Evolutionary conservation across 352 stramenopile species (phyloP).

Genomic region (Aphanomyces cochlioides): DNA sequence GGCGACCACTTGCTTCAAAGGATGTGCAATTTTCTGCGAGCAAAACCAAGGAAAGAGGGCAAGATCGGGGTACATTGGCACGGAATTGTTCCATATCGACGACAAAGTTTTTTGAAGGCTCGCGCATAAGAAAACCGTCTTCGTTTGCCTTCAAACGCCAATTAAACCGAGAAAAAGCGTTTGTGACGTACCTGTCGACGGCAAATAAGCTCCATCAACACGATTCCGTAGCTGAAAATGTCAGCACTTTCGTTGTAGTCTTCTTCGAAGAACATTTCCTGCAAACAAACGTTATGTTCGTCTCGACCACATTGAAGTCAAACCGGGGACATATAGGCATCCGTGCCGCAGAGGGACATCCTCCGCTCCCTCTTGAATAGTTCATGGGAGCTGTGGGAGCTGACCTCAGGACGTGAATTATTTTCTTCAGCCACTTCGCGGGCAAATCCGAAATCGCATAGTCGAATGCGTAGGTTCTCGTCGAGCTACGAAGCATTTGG

Average conservation of each 20-base stretch:
- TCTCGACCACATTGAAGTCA: not conserved
- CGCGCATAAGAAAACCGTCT: constrained; percentile 72
- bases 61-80: constrained; percentile 54
- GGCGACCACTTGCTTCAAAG: constrained; percentile 71
- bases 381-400: not conserved
- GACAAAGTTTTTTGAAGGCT: constrained; percentile 80
- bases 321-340: constrained; percentile 35
- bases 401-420: not conserved
- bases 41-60: constrained; percentile 50
- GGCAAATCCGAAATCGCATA: constrained; percentile 85
- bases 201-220: constrained; percentile 85
- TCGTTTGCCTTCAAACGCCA: constrained; percentile 43
- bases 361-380: constrained; percentile 39
- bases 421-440: constrained; percentile 29
- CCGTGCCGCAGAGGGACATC: constrained; percentile 84
- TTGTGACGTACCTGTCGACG: constrained; percentile 43
- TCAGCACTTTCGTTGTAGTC: constrained; percentile 69
- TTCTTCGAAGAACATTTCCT: constrained; percentile 34
- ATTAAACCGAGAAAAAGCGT: not conserved
- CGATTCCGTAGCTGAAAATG: constrained; percentile 80
- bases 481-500: constrained; percentile 42
- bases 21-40: constrained; percentile 69
- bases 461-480: constrained; percentile 59
- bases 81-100: constrained; percentile 61
- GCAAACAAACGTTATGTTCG: not conserved